Evolutionary conservation across 176 grass and related monocot genomes (phyloP).

Genomic region (maize (Zea mays)): DNA sequence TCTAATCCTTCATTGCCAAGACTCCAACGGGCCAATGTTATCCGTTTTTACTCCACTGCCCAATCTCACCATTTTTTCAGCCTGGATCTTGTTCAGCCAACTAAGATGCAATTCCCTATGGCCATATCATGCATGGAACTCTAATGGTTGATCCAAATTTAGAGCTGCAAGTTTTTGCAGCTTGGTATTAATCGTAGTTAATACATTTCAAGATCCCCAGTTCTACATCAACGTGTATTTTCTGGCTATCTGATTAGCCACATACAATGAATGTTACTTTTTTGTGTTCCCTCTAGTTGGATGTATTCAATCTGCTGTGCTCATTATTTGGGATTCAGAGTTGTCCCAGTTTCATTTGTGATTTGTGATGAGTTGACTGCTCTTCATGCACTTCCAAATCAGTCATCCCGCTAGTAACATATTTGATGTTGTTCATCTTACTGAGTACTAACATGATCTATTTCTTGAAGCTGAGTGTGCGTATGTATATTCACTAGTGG

Average conservation of each 20-base stretch:
- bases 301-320: neutral
- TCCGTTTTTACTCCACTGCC: neutral
- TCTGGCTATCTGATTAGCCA: slow-evolving; percentile 19
- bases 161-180: slow-evolving; percentile 5
- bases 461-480: neutral
- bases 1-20: slow-evolving; percentile 12
- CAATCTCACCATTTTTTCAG: slow-evolving; percentile 28
- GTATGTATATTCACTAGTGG: neutral
- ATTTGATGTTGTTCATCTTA: neutral
- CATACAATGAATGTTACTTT: slow-evolving; percentile 5
- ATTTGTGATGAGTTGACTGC: neutral
- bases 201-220: neutral
- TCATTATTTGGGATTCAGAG: neutral
- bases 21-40: neutral
- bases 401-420: neutral
- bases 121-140: slow-evolving; percentile 5
- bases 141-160: neutral
- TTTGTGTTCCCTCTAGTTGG: neutral
- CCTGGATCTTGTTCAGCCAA: slow-evolving; percentile 4
- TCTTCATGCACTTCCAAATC: neutral
- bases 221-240: neutral
- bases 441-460: neutral
- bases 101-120: slow-evolving; percentile 5
- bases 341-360: neutral
- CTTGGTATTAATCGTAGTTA: neutral